Evolutionary conservation across 225 moss, liverwort and hornwort species (phyloP).

Genomic region (Asterella californica): DNA sequence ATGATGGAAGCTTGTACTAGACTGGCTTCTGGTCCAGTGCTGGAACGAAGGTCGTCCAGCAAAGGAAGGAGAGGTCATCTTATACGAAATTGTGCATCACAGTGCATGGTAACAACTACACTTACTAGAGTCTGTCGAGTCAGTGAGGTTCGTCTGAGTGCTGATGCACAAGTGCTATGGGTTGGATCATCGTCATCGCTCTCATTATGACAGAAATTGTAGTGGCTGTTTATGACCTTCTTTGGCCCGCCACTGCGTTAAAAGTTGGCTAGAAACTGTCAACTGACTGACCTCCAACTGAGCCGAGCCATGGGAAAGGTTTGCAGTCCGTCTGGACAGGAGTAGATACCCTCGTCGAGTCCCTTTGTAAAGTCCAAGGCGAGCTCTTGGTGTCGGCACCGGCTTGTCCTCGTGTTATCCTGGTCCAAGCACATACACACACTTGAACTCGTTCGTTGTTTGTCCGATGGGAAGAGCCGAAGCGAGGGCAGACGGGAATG

Average conservation of each 20-base stretch:
- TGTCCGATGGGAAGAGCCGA: not conserved
- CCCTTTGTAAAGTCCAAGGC: no score
- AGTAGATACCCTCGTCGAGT: not conserved
- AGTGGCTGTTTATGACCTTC: not conserved
- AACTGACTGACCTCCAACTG: not conserved
- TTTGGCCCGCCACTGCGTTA: not conserved
- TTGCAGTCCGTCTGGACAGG: no score
- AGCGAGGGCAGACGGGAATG: not conserved
- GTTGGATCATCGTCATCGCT: not conserved
- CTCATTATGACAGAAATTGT: not conserved
- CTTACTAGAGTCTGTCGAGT: no score
- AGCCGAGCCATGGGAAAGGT: no score
- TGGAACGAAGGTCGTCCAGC: no score
- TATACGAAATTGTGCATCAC: no score
- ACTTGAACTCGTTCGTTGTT: not conserved
- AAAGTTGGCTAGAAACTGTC: not conserved
- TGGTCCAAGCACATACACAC: not conserved
- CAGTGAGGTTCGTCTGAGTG: no score
- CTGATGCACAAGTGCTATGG: not conserved
- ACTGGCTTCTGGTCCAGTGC: no score
- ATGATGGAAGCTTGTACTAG: no score
- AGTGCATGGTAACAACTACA: no score
- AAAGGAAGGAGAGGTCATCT: no score
- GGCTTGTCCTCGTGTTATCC: not conserved
- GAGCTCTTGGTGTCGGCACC: not conserved